phyloP scores from a whole-genome alignment of 495 filamentous ascomycete species.

The Penicillium cinerascens region DNA sequence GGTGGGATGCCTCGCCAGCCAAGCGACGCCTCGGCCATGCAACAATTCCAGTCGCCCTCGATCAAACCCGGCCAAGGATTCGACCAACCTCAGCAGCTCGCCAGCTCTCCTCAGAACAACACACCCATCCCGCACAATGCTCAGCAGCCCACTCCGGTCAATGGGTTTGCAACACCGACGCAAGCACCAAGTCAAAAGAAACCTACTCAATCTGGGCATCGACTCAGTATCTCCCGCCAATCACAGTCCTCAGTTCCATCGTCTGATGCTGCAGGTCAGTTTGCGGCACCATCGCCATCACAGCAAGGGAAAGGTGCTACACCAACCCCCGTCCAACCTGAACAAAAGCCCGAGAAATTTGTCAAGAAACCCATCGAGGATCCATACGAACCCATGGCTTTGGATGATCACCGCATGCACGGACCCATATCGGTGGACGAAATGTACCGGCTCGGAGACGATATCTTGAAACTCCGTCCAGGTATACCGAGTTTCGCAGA shows the following conservation, averaged over 20 bases:
- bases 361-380: constrained; percentile 43
- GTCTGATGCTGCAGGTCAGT: constrained; percentile 30
- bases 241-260: constrained; percentile 36
- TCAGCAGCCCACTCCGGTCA: constrained; percentile 26
- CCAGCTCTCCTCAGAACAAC: constrained; percentile 37
- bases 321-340: constrained; percentile 44
- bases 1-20: constrained; percentile 30
- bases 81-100: constrained; percentile 33
- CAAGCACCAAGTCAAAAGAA: constrained; percentile 39
- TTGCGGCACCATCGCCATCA: constrained; percentile 33
- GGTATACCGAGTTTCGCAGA: constrained; percentile 72
- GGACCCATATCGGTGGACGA: constrained; percentile 64
- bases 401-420: constrained; percentile 51
- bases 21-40: constrained; percentile 34
- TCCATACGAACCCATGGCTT: constrained; percentile 56
- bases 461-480: constrained; percentile 61
- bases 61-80: constrained; percentile 32
- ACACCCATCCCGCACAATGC: constrained; percentile 33
- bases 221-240: constrained; percentile 35
- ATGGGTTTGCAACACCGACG: constrained; percentile 45
- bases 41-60: constrained; percentile 41
- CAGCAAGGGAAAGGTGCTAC: constrained; percentile 33
- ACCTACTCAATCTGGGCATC: constrained; percentile 36
- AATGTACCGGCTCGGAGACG: constrained; percentile 57
- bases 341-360: constrained; percentile 47